These are phyloP conservation scores for Puccinia triticina DNA, from an alignment of 1,284 basidiomycete species.

Conservation along the genomic window DNA sequence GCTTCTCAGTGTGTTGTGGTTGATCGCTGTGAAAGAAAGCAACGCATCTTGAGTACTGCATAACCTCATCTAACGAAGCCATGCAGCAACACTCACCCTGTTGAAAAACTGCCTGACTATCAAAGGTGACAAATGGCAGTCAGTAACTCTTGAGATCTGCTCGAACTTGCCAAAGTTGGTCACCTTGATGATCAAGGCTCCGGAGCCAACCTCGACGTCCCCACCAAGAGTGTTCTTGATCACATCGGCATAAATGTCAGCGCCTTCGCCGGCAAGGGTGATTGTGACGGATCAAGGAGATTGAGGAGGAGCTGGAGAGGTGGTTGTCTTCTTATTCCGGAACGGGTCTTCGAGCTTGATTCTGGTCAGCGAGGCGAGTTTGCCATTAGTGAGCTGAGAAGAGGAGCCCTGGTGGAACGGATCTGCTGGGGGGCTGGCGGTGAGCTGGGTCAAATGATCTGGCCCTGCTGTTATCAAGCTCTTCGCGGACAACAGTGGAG, in stretches of 20 bases:
- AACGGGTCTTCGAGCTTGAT: slow-evolving; percentile 50
- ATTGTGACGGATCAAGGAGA: slow-evolving; percentile 90
- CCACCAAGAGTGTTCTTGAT: slow-evolving; percentile 77
- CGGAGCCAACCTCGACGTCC: slow-evolving; percentile 79
- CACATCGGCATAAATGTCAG: slow-evolving; percentile 87
- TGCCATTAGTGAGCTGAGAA: too few relatives aligned
- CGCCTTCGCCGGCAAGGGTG: slow-evolving; percentile 96
- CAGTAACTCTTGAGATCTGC: too few relatives aligned
- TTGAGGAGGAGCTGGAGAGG: slow-evolving; percentile 70
- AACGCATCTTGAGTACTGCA: too few relatives aligned
- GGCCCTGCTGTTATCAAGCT: neutral
- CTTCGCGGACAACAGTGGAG: slow-evolving; percentile 54
- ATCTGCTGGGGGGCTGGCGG: slow-evolving; percentile 14
- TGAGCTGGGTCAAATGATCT: slow-evolving; percentile 3
- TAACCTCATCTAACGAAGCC: too few relatives aligned
- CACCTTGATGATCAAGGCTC: slow-evolving; percentile 95
- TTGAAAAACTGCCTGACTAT: too few relatives aligned
- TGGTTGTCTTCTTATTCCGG: slow-evolving; percentile 59
- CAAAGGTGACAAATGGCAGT: too few relatives aligned
- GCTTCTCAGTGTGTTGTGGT: too few relatives aligned
- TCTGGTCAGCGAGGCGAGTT: too few relatives aligned
- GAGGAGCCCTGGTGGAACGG: too few relatives aligned
- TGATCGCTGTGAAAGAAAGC: too few relatives aligned
- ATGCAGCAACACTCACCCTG: too few relatives aligned
- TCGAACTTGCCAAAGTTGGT: slow-evolving; percentile 94